Evolutionary conservation across 345 rosid genomes (phyloP), one percentile per base, ranked within the genome.

Genomic region (Lumnitzera littorea): DNA sequence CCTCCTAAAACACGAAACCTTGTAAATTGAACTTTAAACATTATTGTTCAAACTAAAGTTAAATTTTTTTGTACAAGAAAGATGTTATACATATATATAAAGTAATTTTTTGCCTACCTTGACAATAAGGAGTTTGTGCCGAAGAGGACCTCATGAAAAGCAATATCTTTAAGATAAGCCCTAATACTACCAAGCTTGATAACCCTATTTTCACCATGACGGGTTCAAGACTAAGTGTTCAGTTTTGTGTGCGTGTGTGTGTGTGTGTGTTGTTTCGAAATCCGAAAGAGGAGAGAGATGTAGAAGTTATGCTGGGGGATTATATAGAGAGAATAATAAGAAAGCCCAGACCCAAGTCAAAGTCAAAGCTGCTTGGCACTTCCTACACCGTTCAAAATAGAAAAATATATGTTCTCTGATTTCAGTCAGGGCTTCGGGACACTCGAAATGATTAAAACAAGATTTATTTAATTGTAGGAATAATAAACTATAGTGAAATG

Each of bases 291-390:
- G 79, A 64, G 74, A 66, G 71, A 69, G 71, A 60, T 51, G 16
- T 52, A 52, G 72, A 41, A 56, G 61, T 24, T 50, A 17, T 64
- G 17, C 15, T 5, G 70, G 16, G 16, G 61, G 74, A 70, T 62
- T 72, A 66, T 76, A 76, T 80, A 80, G 70, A 70, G 74, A 54
- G 50, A 47, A 36, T 20, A 3, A 57, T 60, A 17, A 46, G 15
- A 43, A 15, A 57, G 61, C 31, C 58, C 67, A 80, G 72, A 76
- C 69, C 63, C 62, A 64, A 70, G 78, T 68, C 70, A 65, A 73
- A 74, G 74, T 73, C 68, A 80, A 75, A 27, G 5, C 20, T 20
- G 31, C 31, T 27, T 27, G 79, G 76, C 74, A 71, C 43, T 36
- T 70, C 77, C 69, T 51, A 62, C 72, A 66, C 55, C 23, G 51